Evolutionary conservation across 2,329 filamentous ascomycete genomes (phyloP).

Genomic region (Dactylonectria estremocensis): DNA sequence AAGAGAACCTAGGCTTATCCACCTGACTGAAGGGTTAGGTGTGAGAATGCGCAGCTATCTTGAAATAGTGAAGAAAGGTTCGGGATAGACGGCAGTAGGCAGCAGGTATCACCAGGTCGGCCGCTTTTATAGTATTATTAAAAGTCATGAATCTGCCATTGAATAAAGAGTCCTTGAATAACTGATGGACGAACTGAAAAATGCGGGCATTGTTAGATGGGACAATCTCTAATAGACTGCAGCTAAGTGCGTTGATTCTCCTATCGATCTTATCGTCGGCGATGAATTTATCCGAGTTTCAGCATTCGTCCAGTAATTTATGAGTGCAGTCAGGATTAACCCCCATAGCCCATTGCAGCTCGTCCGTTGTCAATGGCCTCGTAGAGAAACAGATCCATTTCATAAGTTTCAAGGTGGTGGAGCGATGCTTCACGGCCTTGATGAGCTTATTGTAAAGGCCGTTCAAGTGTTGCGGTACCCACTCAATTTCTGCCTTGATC

Average conservation of each 20-base stretch:
- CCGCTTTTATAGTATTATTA: background rate
- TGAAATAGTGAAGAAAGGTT: slow-evolving; percentile 10
- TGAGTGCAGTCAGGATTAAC: too few relatives aligned
- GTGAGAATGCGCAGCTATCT: background rate
- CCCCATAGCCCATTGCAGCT: too few relatives aligned
- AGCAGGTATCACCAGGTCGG: background rate
- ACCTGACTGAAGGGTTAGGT: background rate
- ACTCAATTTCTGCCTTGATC: too few relatives aligned
- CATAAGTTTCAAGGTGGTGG: too few relatives aligned
- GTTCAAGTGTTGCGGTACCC: too few relatives aligned
- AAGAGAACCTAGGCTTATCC: background rate
- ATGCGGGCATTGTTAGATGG: background rate
- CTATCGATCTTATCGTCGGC: slow-evolving; percentile 32
- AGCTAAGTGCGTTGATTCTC: slow-evolving; percentile 26
- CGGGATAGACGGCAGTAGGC: slow-evolving; percentile 6
- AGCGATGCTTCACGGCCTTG: too few relatives aligned
- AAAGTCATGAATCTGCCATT: slow-evolving; percentile 8
- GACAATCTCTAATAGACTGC: slow-evolving; percentile 44
- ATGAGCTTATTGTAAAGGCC: too few relatives aligned
- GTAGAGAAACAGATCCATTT: too few relatives aligned
- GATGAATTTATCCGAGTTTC: slow-evolving; percentile 34
- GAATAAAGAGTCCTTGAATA: slow-evolving; percentile 23
- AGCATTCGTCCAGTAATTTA: too few relatives aligned
- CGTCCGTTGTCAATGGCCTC: too few relatives aligned
- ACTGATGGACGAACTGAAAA: slow-evolving; percentile 43